A percentile compares a stretch with the other conserved stretches of the same genome.
Conservation (phyloP, 805 yeast genomes). For the Candida andamanensis region DNA sequence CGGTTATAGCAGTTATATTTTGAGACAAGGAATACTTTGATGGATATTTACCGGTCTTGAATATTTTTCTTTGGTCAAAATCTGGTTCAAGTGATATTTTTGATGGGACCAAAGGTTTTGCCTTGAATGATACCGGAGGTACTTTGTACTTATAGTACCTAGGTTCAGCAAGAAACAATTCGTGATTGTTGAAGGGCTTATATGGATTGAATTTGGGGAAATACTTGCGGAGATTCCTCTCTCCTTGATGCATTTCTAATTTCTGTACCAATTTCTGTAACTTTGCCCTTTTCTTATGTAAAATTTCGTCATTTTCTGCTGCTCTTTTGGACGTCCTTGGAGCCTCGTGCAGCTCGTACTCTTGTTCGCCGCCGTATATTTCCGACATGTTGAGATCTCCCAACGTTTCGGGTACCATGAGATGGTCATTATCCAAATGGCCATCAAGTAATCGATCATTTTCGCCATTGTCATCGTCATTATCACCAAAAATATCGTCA, state of each 20-base stretch:
- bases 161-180: constrained; percentile 61
- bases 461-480: constrained; percentile 16
- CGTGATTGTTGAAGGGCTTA: constrained; percentile 57
- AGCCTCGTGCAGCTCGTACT: not conserved
- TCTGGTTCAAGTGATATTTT: constrained; percentile 57
- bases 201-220: constrained; percentile 61
- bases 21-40: constrained; percentile 1
- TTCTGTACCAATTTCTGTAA: constrained; percentile 22
- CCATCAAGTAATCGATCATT: constrained; percentile 11
- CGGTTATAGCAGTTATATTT: constrained; percentile 20
- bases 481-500: constrained; percentile 35
- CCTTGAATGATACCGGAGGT: constrained; percentile 37
- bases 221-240: constrained; percentile 37
- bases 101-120: constrained; percentile 52
- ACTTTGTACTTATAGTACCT: constrained; percentile 46
- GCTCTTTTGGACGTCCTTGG: constrained; percentile 9
- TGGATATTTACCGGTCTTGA: constrained; percentile 28
- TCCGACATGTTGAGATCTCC: constrained; percentile 18
- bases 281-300: constrained; percentile 23
- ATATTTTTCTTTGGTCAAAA: constrained; percentile 52
- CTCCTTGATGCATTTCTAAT: constrained; percentile 23
- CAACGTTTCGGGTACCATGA: constrained; percentile 19
- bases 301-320: constrained; percentile 15
- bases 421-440: constrained; percentile 7
- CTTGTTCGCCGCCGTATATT: constrained; percentile 16